Evolutionary conservation across 495 filamentous ascomycete species (phyloP).

Genomic region (Glarea lozoyensis): DNA sequence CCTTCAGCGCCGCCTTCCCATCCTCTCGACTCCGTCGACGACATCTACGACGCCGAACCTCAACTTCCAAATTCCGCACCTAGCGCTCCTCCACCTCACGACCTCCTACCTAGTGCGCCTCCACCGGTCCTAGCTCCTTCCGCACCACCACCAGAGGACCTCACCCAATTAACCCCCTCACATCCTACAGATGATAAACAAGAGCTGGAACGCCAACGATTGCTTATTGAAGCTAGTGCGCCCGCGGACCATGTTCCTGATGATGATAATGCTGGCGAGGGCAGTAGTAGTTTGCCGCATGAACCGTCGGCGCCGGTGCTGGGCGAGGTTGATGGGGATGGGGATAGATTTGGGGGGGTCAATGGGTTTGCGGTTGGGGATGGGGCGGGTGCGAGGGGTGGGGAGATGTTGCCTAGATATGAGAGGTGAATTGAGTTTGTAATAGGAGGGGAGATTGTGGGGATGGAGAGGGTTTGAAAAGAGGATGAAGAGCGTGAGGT

Average conservation of each 20-base stretch:
- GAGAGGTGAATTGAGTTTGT: constrained; percentile 34
- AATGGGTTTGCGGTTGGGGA: too few relatives aligned
- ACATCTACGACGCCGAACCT: constrained; percentile 30
- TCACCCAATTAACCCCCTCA: constrained; percentile 27
- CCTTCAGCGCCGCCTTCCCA: constrained; percentile 15
- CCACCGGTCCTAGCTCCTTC: constrained; percentile 3
- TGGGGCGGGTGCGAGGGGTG: constrained; percentile 7
- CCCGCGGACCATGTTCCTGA: constrained; percentile 47
- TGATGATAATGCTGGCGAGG: constrained; percentile 18
- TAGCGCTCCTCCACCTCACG: constrained; percentile 4
- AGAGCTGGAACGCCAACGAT: constrained; percentile 67
- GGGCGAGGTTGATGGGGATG: constrained; percentile 52
- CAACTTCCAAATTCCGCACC: constrained; percentile 2
- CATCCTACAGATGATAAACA: constrained; percentile 68
- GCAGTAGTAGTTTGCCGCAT: constrained; percentile 4
- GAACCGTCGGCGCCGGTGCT: constrained; percentile 60
- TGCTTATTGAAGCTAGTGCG: constrained; percentile 64
- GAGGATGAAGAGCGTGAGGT: too few relatives aligned
- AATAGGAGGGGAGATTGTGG: too few relatives aligned
- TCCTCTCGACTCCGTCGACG: constrained; percentile 17
- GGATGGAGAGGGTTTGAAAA: too few relatives aligned
- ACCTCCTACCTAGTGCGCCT: not conserved
- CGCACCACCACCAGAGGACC: constrained; percentile 28
- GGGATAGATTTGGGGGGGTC: too few relatives aligned
- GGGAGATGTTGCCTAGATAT: constrained; percentile 36